Conservation (phyloP, 768 basidiomycete species). For the Lactifluus rugatus region DNA sequence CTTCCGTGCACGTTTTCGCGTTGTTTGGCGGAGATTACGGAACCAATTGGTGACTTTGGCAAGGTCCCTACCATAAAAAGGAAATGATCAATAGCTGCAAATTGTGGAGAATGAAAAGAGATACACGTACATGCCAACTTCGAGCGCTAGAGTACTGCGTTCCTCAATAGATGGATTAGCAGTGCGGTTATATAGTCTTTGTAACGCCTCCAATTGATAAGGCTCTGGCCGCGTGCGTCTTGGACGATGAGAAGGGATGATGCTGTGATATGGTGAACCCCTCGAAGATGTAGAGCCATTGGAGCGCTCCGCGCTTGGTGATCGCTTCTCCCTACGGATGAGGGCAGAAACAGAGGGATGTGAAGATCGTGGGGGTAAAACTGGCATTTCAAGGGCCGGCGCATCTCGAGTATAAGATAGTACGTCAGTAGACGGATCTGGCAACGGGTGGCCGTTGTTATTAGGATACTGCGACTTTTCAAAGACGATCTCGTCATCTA, state of each 20-base stretch:
- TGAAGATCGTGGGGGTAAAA: conserved; percentile 32
- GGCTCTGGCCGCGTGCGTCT: conserved; percentile 72
- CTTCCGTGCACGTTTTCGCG: conserved; percentile 59
- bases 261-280: conserved; percentile 37
- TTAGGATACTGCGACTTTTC: conserved; percentile 24
- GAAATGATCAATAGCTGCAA: conserved; percentile 1
- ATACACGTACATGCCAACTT: conserved; percentile 54
- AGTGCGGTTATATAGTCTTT: conserved; percentile 57
- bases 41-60: conserved; percentile 87
- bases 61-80: conserved; percentile 43
- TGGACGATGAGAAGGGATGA: conserved; percentile 38
- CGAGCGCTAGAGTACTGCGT: conserved; percentile 58
- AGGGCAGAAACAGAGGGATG: conserved; percentile 30
- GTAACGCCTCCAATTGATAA: conserved; percentile 65
- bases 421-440: conserved; percentile 19
- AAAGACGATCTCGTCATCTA: conserved; percentile 42
- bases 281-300: conserved; percentile 32
- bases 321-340: conserved; percentile 29
- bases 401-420: conserved; percentile 25
- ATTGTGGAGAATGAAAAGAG: neutral
- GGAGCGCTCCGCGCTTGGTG: conserved; percentile 21
- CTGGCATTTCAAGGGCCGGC: conserved; percentile 25
- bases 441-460: conserved; percentile 20
- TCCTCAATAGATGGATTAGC: conserved; percentile 73
- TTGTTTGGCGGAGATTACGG: conserved; percentile 71